Evolutionary conservation across 129 eudicot species (phyloP).

Genomic region (Escallonia herrerae): DNA sequence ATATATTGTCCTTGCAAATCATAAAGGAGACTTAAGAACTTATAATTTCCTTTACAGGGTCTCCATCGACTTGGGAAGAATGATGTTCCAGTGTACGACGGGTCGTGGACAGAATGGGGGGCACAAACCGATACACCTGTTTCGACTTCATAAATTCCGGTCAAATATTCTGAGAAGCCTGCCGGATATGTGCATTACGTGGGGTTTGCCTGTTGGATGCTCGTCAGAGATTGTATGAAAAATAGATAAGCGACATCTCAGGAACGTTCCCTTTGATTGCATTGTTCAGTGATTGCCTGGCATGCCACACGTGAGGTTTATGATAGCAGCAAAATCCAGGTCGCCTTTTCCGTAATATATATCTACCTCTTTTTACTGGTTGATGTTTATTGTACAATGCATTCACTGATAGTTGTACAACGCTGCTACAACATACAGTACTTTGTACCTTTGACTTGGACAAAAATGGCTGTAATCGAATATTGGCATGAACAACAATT

Average conservation of each 20-base stretch:
- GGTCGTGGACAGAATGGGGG: slow-evolving; percentile 99
- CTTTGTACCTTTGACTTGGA: too few relatives aligned
- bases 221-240: slow-evolving; percentile 4
- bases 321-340: too few relatives aligned
- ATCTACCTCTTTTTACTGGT: too few relatives aligned
- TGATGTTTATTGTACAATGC: too few relatives aligned
- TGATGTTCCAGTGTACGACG: slow-evolving; percentile 83
- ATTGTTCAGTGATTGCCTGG: too few relatives aligned
- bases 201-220: slow-evolving; percentile 4
- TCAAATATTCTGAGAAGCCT: slow-evolving; percentile 4
- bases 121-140: slow-evolving; percentile 64
- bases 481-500: too few relatives aligned
- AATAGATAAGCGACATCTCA: neutral
- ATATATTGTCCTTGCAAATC: neutral
- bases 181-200: neutral
- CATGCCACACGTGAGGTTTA: too few relatives aligned
- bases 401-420: too few relatives aligned
- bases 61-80: slow-evolving; percentile 81
- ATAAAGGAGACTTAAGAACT: neutral
- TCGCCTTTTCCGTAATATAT: too few relatives aligned
- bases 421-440: too few relatives aligned
- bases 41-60: slow-evolving; percentile 40
- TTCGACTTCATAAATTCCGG: slow-evolving; percentile 30
- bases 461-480: too few relatives aligned
- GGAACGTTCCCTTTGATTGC: too few relatives aligned